These are phyloP conservation scores for Fraxinus floribunda DNA, from an alignment of 305 asterid genomes.

Conservation along the genomic window DNA sequence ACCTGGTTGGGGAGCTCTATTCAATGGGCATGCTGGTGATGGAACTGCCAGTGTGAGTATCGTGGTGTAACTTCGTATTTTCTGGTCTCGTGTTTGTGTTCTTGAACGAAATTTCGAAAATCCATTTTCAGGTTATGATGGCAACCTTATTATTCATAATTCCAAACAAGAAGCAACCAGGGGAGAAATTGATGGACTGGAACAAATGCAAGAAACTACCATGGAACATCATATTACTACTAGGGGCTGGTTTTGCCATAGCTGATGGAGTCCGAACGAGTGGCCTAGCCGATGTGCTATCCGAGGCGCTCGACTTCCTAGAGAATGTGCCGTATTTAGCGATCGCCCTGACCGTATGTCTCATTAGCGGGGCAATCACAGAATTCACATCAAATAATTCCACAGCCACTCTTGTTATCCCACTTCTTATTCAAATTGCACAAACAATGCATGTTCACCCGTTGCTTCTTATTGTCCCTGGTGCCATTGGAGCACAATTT, in stretches of 20 bases:
- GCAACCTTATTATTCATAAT: constrained; percentile 83
- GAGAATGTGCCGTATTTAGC: constrained; percentile 65
- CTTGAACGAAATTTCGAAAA: background rate
- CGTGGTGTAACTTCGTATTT: background rate
- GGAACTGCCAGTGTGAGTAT: constrained; percentile 85
- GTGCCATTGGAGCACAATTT: constrained; percentile 75
- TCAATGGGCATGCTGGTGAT: constrained; percentile 76
- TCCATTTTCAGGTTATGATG: constrained; percentile 64
- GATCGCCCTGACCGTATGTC: constrained; percentile 64
- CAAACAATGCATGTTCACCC: constrained; percentile 64
- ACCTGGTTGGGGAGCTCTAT: constrained; percentile 89
- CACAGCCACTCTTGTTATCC: constrained; percentile 68
- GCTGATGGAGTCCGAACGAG: constrained; percentile 84
- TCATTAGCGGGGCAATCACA: constrained; percentile 62
- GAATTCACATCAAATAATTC: constrained; percentile 87
- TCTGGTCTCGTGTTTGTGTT: background rate
- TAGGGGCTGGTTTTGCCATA: constrained; percentile 91
- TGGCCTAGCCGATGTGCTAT: constrained; percentile 69
- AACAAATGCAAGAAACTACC: constrained; percentile 90
- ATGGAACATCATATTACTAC: constrained; percentile 68
- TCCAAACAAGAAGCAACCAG: constrained; percentile 66
- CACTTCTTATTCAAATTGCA: constrained; percentile 67
- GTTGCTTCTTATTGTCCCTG: constrained; percentile 67
- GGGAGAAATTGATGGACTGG: constrained; percentile 97
- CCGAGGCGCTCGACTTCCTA: constrained; percentile 55